These are phyloP conservation scores for Persicaria tinctoria DNA, from an alignment of 148 eudicot genomes.

Conservation along the genomic window DNA sequence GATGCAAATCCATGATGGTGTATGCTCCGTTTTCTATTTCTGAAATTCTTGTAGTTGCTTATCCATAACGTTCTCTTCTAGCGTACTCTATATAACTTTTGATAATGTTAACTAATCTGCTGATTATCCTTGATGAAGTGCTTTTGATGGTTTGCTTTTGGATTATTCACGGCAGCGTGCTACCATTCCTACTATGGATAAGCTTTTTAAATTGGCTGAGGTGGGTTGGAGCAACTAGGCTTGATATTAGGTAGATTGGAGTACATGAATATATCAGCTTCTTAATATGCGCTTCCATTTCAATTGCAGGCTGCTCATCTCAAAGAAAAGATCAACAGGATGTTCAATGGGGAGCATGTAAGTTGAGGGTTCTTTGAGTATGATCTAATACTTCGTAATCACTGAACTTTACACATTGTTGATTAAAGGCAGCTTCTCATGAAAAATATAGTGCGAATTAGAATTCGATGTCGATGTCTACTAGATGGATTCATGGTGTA, in stretches of 20 bases:
- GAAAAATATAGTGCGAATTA: not conserved
- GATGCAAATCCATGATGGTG: constrained; percentile 93
- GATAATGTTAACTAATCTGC: not conserved
- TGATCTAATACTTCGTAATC: not conserved
- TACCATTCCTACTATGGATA: constrained; percentile 57
- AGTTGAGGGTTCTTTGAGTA: constrained; percentile 12
- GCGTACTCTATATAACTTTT: not conserved
- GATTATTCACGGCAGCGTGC: constrained; percentile 90
- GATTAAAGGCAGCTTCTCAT: not conserved
- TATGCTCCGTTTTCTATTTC: constrained; percentile 28
- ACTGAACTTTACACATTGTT: not conserved
- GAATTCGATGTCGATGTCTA: not conserved
- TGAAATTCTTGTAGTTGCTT: not conserved
- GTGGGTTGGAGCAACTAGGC: constrained; percentile 23
- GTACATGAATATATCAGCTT: not conserved
- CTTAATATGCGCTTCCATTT: constrained; percentile 13
- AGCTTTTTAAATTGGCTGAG: constrained; percentile 80
- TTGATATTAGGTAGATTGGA: not conserved
- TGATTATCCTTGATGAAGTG: constrained; percentile 32
- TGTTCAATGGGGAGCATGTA: constrained; percentile 77
- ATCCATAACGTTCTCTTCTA: not conserved
- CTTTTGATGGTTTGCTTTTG: constrained; percentile 65
- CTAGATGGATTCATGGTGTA: not conserved
- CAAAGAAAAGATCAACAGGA: constrained; percentile 64
- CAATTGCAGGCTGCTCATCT: constrained; percentile 71